Evolutionary conservation across 1,284 basidiomycete genomes (phyloP).

Genomic region (Omphalotus olearius): DNA sequence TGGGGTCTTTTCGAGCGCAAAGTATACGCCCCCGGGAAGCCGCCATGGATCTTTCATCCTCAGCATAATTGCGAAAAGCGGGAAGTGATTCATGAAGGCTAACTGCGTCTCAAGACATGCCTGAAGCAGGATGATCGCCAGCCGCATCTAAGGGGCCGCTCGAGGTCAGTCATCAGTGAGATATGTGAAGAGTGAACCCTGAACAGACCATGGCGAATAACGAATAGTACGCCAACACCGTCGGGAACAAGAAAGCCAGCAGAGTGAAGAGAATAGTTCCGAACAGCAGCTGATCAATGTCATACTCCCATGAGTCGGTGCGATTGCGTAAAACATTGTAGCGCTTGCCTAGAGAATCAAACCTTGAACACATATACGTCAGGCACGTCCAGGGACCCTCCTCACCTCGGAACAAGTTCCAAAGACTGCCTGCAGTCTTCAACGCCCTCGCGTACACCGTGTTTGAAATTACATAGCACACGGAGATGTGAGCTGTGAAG

Average conservation of each 20-base stretch:
- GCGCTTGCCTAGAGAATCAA: constrained; percentile 62
- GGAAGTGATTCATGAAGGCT: constrained; percentile 86
- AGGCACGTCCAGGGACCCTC: too few relatives aligned
- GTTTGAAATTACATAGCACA: constrained; percentile 68
- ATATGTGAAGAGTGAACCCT: constrained; percentile 10
- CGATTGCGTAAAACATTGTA: constrained; percentile 81
- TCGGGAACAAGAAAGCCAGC: constrained; percentile 87
- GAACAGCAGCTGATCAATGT: constrained; percentile 90
- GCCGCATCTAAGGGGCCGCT: constrained; percentile 45
- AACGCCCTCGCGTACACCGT: constrained; percentile 65
- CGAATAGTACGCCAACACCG: constrained; percentile 81
- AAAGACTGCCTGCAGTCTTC: constrained; percentile 64
- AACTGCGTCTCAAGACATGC: constrained; percentile 61
- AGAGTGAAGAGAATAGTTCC: constrained; percentile 95
- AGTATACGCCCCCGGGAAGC: constrained; percentile 53
- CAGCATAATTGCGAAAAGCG: constrained; percentile 85
- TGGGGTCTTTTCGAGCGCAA: constrained; percentile 17
- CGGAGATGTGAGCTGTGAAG: constrained; percentile 70
- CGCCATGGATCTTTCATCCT: constrained; percentile 83
- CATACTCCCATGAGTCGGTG: constrained; percentile 87
- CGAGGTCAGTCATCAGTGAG: background rate
- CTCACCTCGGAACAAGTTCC: constrained; percentile 92
- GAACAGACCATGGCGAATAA: constrained; percentile 71
- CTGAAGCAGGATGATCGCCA: constrained; percentile 56
- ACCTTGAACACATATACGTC: too few relatives aligned